Base-by-base conservation (phyloP, 805 yeast species). In the Zygosaccharomyces bailii region DNA sequence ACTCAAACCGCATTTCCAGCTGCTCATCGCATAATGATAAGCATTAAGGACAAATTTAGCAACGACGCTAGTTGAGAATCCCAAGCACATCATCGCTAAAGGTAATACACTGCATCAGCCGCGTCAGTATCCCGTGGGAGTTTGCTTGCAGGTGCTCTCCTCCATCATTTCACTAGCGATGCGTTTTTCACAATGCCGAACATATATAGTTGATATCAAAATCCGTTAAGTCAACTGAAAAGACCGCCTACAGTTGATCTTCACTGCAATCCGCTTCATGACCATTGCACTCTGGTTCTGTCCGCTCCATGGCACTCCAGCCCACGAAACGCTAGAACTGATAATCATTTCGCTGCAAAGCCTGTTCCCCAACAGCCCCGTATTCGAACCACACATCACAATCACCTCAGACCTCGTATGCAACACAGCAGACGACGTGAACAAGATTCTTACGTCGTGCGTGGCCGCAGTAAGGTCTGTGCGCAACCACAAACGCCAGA, bases 361-460 rank as follows among this genome's bases (percentile, higher is more conserved):
- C 1, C 66, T 84, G n/a, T 84, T 86, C 56, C 84, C 85, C 8
- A 83, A 80, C 41, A 80, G 88, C 1, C 84, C 84, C 2, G 60
- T 56, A 23, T 80, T 85, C 54, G 84, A 78, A 49, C 95, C 95
- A 2, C 95, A 86, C 59, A 72, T 86, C 27, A 86, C 95, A 1
- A 71, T 86, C 20, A 79, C 88, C 2, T 73, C 87, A n/a, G 74
- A 78, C 45, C 67, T 86, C 24, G 67, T 63, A 1, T 66, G 82
- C 20, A 62, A 69, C 19, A 68, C 73, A 9, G 72, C 73, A 33
- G 76, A 76, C 10, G 86, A 82, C 46, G 83, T 80, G 1, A 76
- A 76, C 48, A 69, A 72, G 24, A 76, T 83, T 6, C 68, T 85
- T 14, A 78, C 42, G 69, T 85, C 44, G 62, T 62, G 67, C 43